Evolutionary conservation across 2,329 filamentous ascomycete genomes (phyloP), one percentile per base, ranked within the genome.

Genomic region (Rugonectria rugulosa): DNA sequence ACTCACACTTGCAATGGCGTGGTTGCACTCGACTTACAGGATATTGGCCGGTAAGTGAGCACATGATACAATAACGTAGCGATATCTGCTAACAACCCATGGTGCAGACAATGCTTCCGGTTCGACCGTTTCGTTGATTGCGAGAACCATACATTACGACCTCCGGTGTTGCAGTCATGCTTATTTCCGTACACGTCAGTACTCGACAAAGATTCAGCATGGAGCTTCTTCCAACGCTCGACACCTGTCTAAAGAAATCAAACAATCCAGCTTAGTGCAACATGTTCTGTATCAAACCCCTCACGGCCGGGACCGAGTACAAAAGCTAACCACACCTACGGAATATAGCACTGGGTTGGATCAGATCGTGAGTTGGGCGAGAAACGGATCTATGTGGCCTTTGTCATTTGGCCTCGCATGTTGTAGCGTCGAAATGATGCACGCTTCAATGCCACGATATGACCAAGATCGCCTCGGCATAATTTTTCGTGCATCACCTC

Each of bases 401-500:
- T 74, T 86, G 65, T 81, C 79, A 14, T 86, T 86, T 64, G 84
- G 78, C 31, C 80, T 86, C 20, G 83, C 84, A 57, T 87, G 84
- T 72, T 86, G 84, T 68, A 80, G 81, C 54, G 66, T 87, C 53
- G 84, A 87, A 63, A 86, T 86, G 84, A 87, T 87, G 84, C 81
- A 84, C 60, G 72, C 80, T 3, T 86, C 83, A 6, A 84, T 83
- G 61, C 83, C 84, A 5, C 79, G 83, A 29, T 86, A 86, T 73
- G 83, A 86, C 57, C 83, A 86, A 62, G 83, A 87, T 71, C 78
- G 84, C 26, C 74, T 87, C 26, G 84, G 84, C 46, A 87, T 86
- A 62, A 87, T 88, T 68, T 88, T 88, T 75, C 82, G 86, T 53
- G 85, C 85, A 40, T 87, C 84, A 1, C 85, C 86, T 0, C 79